Conservation (phyloP, 148 eudicot species). For the Nepenthes gracilis region DNA sequence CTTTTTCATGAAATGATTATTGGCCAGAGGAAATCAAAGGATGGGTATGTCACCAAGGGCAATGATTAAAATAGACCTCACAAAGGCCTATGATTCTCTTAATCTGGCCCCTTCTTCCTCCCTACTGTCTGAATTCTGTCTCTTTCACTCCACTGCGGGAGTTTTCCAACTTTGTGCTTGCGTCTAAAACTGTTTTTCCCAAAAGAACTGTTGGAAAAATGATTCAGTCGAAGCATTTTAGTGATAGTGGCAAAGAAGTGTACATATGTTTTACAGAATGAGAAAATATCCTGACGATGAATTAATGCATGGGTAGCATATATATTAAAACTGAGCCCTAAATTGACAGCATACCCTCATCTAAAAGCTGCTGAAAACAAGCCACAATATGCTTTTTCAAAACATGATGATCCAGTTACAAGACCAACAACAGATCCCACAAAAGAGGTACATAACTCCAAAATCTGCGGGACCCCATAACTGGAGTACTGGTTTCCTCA, state of each 20-base stretch:
- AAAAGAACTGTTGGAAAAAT: no score
- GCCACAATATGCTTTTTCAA: slow-evolving; percentile 62
- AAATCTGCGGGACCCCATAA: slow-evolving; percentile 58
- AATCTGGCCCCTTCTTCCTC: no score
- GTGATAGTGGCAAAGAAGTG: no score
- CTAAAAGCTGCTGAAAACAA: slow-evolving; percentile 57
- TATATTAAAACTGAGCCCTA: not conserved
- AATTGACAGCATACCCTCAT: slow-evolving; percentile 27
- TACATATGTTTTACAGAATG: not conserved
- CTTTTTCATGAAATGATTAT: no score
- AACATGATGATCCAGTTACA: slow-evolving; percentile 44
- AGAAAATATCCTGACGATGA: not conserved
- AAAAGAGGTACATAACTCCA: slow-evolving; percentile 40
- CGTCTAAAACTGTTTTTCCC: no score
- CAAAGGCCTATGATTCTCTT: no score
- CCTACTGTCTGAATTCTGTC: not conserved
- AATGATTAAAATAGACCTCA: no score
- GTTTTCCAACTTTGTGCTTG: no score
- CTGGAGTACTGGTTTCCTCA: slow-evolving; percentile 75
- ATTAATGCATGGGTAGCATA: not conserved
- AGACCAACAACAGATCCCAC: slow-evolving; percentile 39
- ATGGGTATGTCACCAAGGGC: no score
- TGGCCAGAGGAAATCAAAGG: no score
- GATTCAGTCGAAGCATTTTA: no score
- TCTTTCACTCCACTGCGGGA: no score